A percentile compares a stretch with the other conserved stretches of the same genome.
These are phyloP conservation scores for Tritrichomonas musculus DNA, from an alignment of 208 protist genomes.

Conservation along the genomic window DNA sequence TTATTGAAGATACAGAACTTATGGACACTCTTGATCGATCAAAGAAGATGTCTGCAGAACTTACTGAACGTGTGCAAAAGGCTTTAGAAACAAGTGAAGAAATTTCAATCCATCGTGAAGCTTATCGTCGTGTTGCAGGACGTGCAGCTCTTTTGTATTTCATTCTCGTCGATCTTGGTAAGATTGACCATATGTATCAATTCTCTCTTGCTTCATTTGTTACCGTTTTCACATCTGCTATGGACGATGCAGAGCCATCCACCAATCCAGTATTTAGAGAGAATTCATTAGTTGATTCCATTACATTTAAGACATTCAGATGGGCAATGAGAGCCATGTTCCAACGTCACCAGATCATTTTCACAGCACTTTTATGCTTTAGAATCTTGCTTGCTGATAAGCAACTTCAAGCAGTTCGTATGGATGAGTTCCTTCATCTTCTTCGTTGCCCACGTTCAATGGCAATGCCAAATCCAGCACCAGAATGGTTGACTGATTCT, in stretches of 20 bases:
- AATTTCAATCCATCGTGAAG: constrained; percentile 83
- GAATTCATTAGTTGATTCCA: neutral
- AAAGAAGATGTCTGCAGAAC: constrained; percentile 83
- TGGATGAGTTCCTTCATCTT: constrained; percentile 1
- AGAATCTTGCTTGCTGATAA: constrained; percentile 64
- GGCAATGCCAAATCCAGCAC: constrained; percentile 52
- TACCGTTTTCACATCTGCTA: constrained; percentile 68
- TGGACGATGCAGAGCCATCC: constrained; percentile 47
- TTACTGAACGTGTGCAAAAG: constrained; percentile 63
- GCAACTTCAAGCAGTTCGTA: neutral
- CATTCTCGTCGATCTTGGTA: constrained; percentile 84
- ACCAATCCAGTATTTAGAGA: neutral
- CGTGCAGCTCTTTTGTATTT: constrained; percentile 93
- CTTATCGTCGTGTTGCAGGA: constrained; percentile 80
- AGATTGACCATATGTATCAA: constrained; percentile 97
- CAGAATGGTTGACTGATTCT: constrained; percentile 53
- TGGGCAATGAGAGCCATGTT: constrained; percentile 93
- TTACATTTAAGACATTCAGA: constrained; percentile 46
- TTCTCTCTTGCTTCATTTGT: constrained; percentile 94
- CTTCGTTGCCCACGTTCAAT: neutral
- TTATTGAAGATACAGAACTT: constrained; percentile 12
- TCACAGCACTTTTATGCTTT: constrained; percentile 82
- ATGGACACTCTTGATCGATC: constrained; percentile 66
- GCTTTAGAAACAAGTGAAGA: constrained; percentile 76
- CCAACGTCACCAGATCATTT: constrained; percentile 95